phyloP scores from a whole-genome alignment of 73 alveolate genomes.

The Paramecium tetraurelia region DNA sequence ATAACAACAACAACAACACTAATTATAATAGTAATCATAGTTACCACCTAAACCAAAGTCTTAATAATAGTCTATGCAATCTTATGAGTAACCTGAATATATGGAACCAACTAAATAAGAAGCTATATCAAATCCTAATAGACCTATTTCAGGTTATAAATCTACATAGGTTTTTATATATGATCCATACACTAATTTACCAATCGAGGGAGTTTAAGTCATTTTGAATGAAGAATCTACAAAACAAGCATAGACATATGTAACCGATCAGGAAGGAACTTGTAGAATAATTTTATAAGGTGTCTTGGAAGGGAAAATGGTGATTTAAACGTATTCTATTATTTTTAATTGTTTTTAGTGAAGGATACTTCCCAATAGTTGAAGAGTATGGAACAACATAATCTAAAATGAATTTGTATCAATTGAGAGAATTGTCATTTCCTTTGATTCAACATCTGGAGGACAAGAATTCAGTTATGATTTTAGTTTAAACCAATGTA shows the following conservation, averaged over 20 bases:
- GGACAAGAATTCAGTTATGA: not conserved
- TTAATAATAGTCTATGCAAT: not conserved
- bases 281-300: slow-evolving; percentile 2
- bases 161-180: not conserved
- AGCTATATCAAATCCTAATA: not conserved
- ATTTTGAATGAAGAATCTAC: slow-evolving; percentile 36
- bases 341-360: not conserved
- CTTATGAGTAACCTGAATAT: not conserved
- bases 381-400: slow-evolving; percentile 40
- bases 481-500: slow-evolving; percentile 23
- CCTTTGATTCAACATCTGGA: not conserved
- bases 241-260: not conserved
- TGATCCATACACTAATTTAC: slow-evolving; percentile 47
- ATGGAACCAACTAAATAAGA: slow-evolving; percentile 33
- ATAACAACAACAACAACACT: not conserved
- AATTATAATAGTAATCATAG: not conserved
- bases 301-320: slow-evolving; percentile 31
- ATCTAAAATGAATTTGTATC: slow-evolving; percentile 27
- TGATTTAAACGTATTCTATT: not conserved
- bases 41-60: not conserved
- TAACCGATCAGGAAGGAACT: slow-evolving; percentile 46
- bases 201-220: not conserved
- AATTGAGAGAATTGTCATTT: slow-evolving; percentile 26
- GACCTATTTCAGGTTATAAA: slow-evolving; percentile 33
- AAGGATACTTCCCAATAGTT: slow-evolving; percentile 27